Evolutionary conservation across 495 filamentous ascomycete species (phyloP), one percentile per base, ranked within the genome.

Genomic region (Penicillium verhagenii): DNA sequence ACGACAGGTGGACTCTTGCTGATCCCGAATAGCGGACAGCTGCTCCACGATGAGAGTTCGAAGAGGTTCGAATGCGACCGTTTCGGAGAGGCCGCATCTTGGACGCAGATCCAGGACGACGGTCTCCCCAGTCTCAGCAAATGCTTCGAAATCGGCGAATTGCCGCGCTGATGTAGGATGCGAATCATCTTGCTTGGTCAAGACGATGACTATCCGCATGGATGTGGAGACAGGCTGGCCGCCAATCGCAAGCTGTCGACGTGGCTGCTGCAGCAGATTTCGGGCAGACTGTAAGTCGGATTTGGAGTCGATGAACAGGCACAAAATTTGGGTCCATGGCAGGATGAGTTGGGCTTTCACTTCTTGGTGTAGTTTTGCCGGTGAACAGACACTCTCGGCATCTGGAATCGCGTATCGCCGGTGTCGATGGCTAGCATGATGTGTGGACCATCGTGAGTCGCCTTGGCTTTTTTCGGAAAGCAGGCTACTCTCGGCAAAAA

Each of bases 301-400:
- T 8, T 7, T 4, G 18, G 37, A 44, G 25, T 63, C 16, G 6
- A 63, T 24, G 26, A 63, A 63, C 0, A 63, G 26, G 25, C 60
- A 63, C 1, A 63, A 21, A 23, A 63, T 39, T 11, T 50, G 44
- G 11, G 52, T 53, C 60, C 50, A 63, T 31, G 50, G 52, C 18
- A 63, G 48, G 13, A 62, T 31, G 7, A 44, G 31, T 23, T 49
- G 31, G 10, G 47, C 38, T 26, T 54, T 56, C 10, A 57, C 33
- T 44, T 61, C 49, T 14, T 40, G 16, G 39, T 57, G 25, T 25
- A 54, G 31, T 26, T 61, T 50, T 47, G 29, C 19, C 10, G 10
- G 10, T 53, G 49, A 24, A 24, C 26, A 50, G 13, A 31, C 28
- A 29, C 24, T 38, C 1, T 23, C 11, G 6, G 7, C 10, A 14